Evolutionary conservation across 768 basidiomycete genomes (phyloP).

Genomic region (Suillus cothurnatus): DNA sequence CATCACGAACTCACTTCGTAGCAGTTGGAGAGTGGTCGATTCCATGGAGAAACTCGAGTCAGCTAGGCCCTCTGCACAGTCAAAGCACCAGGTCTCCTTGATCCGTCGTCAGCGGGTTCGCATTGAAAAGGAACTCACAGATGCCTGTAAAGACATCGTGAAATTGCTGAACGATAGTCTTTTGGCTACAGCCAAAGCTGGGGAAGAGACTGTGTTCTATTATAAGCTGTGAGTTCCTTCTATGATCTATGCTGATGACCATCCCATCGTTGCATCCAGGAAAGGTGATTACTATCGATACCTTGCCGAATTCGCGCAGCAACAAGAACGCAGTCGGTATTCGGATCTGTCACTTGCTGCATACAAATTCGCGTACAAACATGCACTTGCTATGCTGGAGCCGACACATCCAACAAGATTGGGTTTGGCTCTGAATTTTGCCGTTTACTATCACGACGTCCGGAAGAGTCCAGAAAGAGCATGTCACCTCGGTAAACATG

Average conservation of each 20-base stretch:
- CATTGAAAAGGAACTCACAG: conserved; percentile 76
- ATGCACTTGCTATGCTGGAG: conserved; percentile 72
- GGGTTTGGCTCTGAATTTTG: conserved; percentile 88
- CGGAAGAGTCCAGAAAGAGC: conserved; percentile 83
- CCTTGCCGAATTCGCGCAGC: conserved; percentile 81
- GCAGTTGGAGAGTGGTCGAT: conserved; percentile 83
- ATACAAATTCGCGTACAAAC: conserved; percentile 85
- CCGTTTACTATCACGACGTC: conserved; percentile 92
- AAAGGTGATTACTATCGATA: conserved; percentile 92
- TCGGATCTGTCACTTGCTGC: conserved; percentile 80
- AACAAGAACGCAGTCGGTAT: conserved; percentile 65
- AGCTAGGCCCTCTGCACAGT: conserved; percentile 32
- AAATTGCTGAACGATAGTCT: conserved; percentile 62
- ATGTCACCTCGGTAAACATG: conserved; percentile 88
- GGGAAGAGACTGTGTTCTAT: conserved; percentile 89
- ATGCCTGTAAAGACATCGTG: conserved; percentile 80
- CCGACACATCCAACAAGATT: conserved; percentile 85
- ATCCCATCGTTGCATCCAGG: conserved; percentile 41
- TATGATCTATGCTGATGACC: conserved; percentile 14
- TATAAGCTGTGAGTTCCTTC: conserved; percentile 69
- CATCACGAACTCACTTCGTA: conserved; percentile 78
- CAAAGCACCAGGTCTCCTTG: conserved; percentile 54
- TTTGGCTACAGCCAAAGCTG: conserved; percentile 63
- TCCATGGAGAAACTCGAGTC: conserved; percentile 66
- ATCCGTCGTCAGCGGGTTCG: conserved; percentile 72